phyloP scores from a whole-genome alignment of 345 rosid species.

The Hibiscus syriacus region DNA sequence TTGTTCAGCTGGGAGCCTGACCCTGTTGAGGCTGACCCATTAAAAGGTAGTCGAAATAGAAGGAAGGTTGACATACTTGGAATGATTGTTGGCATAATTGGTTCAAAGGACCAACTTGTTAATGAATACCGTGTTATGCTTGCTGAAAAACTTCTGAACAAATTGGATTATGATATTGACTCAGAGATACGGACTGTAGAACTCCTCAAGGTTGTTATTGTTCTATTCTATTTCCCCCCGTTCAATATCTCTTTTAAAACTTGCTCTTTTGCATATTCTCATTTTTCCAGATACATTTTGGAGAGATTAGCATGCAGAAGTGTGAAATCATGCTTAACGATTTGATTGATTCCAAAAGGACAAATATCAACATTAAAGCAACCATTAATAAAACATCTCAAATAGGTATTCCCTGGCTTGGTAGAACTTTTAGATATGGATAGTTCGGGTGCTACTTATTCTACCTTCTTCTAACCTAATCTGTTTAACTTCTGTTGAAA shows the following conservation, averaged over 20 bases:
- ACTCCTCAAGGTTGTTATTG: conserved; percentile 68
- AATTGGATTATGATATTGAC: conserved; percentile 90
- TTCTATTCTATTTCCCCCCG: not conserved
- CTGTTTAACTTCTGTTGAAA: conserved; percentile 7
- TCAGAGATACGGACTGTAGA: conserved; percentile 90
- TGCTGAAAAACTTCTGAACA: conserved; percentile 94
- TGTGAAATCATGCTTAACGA: conserved; percentile 99
- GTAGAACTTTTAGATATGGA: not conserved
- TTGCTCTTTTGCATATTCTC: conserved; percentile 1
- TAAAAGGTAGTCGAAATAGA: conserved; percentile 68
- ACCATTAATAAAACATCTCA: conserved; percentile 41
- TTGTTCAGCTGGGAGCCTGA: conserved; percentile 95
- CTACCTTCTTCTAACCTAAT: not conserved
- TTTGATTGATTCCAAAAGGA: conserved; percentile 93
- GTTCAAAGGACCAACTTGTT: conserved; percentile 90
- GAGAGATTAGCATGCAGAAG: conserved; percentile 92
- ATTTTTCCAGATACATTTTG: conserved; percentile 74
- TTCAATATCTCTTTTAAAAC: conserved; percentile 3
- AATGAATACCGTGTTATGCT: conserved; percentile 94
- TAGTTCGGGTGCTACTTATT: conserved; percentile 7
- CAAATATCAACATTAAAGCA: conserved; percentile 70
- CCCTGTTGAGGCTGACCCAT: conserved; percentile 87
- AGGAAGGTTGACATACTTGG: conserved; percentile 89
- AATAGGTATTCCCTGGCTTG: conserved; percentile 32
- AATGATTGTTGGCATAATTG: conserved; percentile 91